Conservation (phyloP, 768 basidiomycete species). For the Botryobasidium botryosum region DNA sequence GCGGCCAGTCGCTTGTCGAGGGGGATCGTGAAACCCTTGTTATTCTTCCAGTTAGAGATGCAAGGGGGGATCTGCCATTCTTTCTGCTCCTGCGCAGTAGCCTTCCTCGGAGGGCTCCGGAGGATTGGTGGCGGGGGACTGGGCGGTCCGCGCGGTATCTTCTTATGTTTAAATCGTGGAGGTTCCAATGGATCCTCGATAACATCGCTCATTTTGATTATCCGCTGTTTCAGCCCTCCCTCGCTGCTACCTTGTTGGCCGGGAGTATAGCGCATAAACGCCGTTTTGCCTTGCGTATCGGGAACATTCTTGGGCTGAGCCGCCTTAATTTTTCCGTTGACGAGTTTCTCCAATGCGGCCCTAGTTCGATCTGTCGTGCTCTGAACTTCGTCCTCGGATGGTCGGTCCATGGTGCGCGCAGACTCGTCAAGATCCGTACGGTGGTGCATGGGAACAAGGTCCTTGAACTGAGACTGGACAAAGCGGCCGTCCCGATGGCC, state of each 20-base stretch:
- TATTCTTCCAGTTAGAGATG: slow-evolving; percentile 99
- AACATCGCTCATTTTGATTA: slow-evolving; percentile 98
- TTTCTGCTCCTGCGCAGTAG: slow-evolving; percentile 93
- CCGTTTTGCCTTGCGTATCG: slow-evolving; percentile 62
- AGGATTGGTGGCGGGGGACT: slow-evolving; percentile 93
- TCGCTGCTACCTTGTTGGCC: slow-evolving; percentile 62
- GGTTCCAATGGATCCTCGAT: slow-evolving; percentile 97
- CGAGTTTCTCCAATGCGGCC: slow-evolving; percentile 82
- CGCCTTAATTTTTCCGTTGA: slow-evolving; percentile 93
- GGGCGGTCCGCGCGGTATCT: slow-evolving; percentile 91
- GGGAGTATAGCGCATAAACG: slow-evolving; percentile 93
- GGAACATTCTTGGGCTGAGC: slow-evolving; percentile 95
- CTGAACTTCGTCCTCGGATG: slow-evolving; percentile 84
- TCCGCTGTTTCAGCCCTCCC: slow-evolving; percentile 68
- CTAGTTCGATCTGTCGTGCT: slow-evolving; percentile 83
- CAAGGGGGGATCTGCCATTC: slow-evolving; percentile 99
- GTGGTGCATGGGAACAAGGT: slow-evolving; percentile 81
- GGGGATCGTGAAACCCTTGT: slow-evolving; percentile 99
- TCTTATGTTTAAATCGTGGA: slow-evolving; percentile 95
- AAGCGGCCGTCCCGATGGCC: slow-evolving; percentile 76
- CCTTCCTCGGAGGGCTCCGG: slow-evolving; percentile 88
- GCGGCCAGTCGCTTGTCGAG: slow-evolving; percentile 95
- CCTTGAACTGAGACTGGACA: slow-evolving; percentile 93
- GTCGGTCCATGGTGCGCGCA: slow-evolving; percentile 68
- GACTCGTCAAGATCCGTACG: slow-evolving; percentile 73